Evolutionary conservation across 2,329 filamentous ascomycete genomes (phyloP), one percentile per base, ranked within the genome.

Genomic region (Dactylonectria macrodidyma): DNA sequence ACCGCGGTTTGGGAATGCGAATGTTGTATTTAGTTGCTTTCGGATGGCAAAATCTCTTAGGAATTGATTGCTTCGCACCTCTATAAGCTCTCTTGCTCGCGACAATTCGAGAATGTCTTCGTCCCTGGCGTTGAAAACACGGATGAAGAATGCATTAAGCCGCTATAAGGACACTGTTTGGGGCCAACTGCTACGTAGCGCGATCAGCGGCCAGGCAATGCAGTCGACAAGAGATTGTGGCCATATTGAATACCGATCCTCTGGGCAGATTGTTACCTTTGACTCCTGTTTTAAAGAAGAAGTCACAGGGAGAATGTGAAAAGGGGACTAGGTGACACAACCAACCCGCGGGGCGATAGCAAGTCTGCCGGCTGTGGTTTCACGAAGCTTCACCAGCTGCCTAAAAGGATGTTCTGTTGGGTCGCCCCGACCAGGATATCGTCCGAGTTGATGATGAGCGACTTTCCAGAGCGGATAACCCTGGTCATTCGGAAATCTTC

Each of bases 211-310:
- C 38, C 9, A 44, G 38, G 38, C 8, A 44, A 44, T 44, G 38
- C 38, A 44, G 38, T 44, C 38, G 38, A 44, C 38, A 44, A 44
- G 38, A 44, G 38, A 44, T 44, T 44, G 38, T 44, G 38, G 38
- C 38, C 38, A 44, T 44, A 44, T 44, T 44, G 38, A 44, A 44
- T 44, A 44, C 38, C 38, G 38, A 44, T 44, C 38, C 38, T 44
- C 38, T 44, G 38, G 38, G 9, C 38, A 44, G 38, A 44, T 44
- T 44, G 38, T 44, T 14, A 44, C 38, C 38, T 44, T 44, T 44
- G 38, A 44, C 38, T 44, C 38, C 9, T 44, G 38, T 44, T 44
- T 14, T 44, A 36, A 36, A 36, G 34, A 36, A 36, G 34, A 36
- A 36, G 34, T 36, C 34, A 36, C 16, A 44, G 38, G 5, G 38